Conservation (phyloP, 495 filamentous ascomycete genomes). For the Aspergillus taichungensis region DNA sequence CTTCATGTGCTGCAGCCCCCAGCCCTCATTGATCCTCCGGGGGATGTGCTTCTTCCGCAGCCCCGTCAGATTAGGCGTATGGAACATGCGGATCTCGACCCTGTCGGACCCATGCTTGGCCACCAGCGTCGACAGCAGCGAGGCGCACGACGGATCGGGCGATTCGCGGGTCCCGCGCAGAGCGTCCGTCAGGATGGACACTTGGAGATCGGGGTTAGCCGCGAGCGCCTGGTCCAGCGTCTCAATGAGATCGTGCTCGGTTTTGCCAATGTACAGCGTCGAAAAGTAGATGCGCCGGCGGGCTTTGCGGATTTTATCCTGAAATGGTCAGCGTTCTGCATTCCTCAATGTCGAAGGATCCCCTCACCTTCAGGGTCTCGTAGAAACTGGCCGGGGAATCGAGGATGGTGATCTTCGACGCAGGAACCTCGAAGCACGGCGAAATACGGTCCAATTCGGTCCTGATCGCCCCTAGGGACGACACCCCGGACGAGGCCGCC, state of each 20-base stretch:
- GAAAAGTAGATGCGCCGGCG: slow-evolving; percentile 78
- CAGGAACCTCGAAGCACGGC: slow-evolving; percentile 77
- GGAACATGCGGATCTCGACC: slow-evolving; percentile 95
- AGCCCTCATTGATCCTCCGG: slow-evolving; percentile 90
- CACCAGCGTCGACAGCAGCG: slow-evolving; percentile 73
- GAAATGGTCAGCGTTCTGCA: slow-evolving; percentile 11
- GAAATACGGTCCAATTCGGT: slow-evolving; percentile 81
- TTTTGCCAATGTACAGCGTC: slow-evolving; percentile 92
- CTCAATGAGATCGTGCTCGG: slow-evolving; percentile 80
- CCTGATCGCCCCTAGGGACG: slow-evolving; percentile 49
- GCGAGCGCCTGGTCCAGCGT: slow-evolving; percentile 68
- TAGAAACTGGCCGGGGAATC: slow-evolving; percentile 80
- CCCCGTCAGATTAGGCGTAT: slow-evolving; percentile 92
- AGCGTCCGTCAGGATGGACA: slow-evolving; percentile 90
- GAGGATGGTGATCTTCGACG: slow-evolving; percentile 72
- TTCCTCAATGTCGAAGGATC: neutral
- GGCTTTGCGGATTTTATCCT: slow-evolving; percentile 75
- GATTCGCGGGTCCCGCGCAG: slow-evolving; percentile 87
- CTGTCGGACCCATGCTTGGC: slow-evolving; percentile 72
- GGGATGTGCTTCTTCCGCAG: slow-evolving; percentile 75
- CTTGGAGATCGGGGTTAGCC: slow-evolving; percentile 68
- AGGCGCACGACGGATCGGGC: slow-evolving; percentile 81
- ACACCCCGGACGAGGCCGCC: slow-evolving; percentile 22
- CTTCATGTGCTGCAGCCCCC: slow-evolving; percentile 99
- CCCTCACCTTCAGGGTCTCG: slow-evolving; percentile 66